Evolutionary conservation across 345 rosid genomes (phyloP).

Genomic region (Eucalyptus marginata): DNA sequence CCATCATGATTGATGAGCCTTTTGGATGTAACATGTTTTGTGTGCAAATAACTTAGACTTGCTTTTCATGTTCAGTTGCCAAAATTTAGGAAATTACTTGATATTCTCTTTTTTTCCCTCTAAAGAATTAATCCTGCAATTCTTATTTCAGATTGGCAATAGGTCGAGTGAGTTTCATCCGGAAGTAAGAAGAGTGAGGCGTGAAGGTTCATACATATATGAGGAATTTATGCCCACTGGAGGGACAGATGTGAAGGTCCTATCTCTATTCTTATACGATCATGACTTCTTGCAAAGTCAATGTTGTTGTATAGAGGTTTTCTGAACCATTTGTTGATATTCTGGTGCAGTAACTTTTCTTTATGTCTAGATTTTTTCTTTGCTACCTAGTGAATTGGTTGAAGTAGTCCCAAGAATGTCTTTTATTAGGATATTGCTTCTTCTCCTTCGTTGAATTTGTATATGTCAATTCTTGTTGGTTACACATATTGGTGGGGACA

Average conservation of each 20-base stretch:
- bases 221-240: conserved; percentile 99
- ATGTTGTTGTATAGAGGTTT: neutral
- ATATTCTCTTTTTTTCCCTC: neutral
- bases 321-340: neutral
- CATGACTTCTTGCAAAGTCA: neutral
- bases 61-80: neutral
- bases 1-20: neutral
- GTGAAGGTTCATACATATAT: conserved; percentile 95
- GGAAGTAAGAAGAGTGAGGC: conserved; percentile 96
- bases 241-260: conserved; percentile 99
- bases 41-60: neutral
- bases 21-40: neutral
- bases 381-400: neutral
- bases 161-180: conserved; percentile 98
- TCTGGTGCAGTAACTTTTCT: neutral
- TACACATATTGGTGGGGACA: neutral
- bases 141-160: conserved; percentile 65
- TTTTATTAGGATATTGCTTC: neutral
- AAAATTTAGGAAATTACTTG: neutral
- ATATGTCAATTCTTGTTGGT: neutral
- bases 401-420: neutral
- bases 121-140: neutral
- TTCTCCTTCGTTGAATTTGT: neutral
- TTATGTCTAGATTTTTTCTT: neutral
- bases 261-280: neutral